These are phyloP conservation scores for Endocladia muricata DNA, from an alignment of 31 red algal species.

Conservation along the genomic window DNA sequence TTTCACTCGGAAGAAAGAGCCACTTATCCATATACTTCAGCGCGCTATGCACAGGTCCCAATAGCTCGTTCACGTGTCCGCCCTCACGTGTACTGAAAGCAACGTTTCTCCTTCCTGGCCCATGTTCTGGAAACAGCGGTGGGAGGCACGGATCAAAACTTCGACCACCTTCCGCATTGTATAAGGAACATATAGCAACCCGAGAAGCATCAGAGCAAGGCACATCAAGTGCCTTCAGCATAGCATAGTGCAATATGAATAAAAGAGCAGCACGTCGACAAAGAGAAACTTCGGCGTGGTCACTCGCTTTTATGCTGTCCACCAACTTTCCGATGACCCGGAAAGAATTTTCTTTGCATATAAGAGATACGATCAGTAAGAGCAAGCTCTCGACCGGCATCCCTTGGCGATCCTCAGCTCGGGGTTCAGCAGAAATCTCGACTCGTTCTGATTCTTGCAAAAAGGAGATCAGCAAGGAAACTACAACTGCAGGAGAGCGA, in stretches of 20 bases:
- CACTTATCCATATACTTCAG: background rate
- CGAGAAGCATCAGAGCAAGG: conserved; percentile 26
- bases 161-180: conserved; percentile 23
- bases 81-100: background rate
- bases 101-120: background rate
- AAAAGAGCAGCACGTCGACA: conserved; percentile 28
- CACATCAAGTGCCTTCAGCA: conserved; percentile 16
- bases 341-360: conserved; percentile 19
- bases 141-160: conserved; percentile 36
- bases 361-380: conserved; percentile 11
- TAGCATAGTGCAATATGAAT: conserved; percentile 30
- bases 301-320: conserved; percentile 8
- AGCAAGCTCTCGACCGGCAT: conserved; percentile 39
- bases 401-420: background rate
- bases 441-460: background rate
- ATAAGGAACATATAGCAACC: conserved; percentile 29
- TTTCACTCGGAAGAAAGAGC: background rate
- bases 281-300: background rate
- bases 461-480: conserved; percentile 3
- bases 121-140: conserved; percentile 9
- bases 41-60: background rate
- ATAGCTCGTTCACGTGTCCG: background rate
- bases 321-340: conserved; percentile 12
- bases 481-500: background rate
- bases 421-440: background rate